phyloP scores from a whole-genome alignment of 1,284 basidiomycete species.

The Ustilago lituana region DNA sequence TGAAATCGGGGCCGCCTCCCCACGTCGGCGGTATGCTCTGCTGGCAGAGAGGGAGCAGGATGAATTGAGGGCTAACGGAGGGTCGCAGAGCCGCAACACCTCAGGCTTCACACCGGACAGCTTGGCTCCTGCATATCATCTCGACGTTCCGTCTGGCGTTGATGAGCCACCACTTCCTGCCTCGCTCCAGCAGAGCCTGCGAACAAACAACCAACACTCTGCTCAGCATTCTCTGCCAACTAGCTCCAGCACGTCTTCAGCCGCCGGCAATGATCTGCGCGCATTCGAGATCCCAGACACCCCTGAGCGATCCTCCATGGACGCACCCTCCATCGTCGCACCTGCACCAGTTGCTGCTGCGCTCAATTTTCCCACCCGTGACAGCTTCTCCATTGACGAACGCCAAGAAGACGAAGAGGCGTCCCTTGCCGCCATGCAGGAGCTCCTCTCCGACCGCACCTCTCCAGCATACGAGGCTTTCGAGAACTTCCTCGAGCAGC shows the following conservation, averaged over 20 bases:
- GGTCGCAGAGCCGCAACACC: not conserved
- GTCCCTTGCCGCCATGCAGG: conserved; percentile 19
- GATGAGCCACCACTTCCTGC: conserved; percentile 38
- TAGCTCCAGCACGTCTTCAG: too few species aligned
- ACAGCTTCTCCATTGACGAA: conserved; percentile 43
- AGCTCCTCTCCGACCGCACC: conserved; percentile 36
- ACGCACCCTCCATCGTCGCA: conserved; percentile 21
- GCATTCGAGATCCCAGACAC: conserved; percentile 39
- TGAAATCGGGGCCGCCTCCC: conserved; percentile 18
- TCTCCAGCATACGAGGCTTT: conserved; percentile 52
- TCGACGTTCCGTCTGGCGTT: conserved; percentile 32
- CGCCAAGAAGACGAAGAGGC: conserved; percentile 14
- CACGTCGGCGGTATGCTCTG: conserved; percentile 22
- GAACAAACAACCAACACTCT: not conserved
- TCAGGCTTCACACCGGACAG: not conserved
- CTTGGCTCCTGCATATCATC: conserved; percentile 19
- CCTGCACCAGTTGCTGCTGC: conserved; percentile 37
- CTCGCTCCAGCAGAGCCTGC: conserved; percentile 31
- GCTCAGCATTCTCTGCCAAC: too few species aligned
- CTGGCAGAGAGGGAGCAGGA: conserved; percentile 22
- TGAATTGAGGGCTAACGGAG: not conserved
- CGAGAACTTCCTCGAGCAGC: conserved; percentile 51
- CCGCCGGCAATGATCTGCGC: not conserved
- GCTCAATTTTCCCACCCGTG: conserved; percentile 18
- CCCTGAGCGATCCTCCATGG: conserved; percentile 15